phyloP scores from a whole-genome alignment of 192 early-diverging fungal genomes.

The Allomyces javanicus region DNA sequence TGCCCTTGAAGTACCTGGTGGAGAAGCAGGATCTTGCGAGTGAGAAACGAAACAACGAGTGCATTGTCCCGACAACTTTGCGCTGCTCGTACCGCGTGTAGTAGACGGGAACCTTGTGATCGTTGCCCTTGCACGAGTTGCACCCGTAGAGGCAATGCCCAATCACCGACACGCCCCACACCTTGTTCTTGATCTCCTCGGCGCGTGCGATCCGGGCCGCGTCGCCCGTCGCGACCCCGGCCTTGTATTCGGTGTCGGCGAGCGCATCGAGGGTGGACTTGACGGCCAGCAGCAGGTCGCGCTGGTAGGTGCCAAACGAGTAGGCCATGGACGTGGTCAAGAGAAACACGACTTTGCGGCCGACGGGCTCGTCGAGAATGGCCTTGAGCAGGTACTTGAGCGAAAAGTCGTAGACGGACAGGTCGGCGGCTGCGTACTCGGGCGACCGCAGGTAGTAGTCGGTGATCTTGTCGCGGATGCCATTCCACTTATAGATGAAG shows the following conservation, averaged over 20 bases:
- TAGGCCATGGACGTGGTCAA: constrained; percentile 14
- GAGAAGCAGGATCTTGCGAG: neutral
- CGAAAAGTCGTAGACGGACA: constrained; percentile 16
- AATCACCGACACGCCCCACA: constrained; percentile 11
- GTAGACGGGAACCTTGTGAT: constrained; percentile 17
- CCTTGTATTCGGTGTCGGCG: constrained; percentile 9
- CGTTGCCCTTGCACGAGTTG: constrained; percentile 12
- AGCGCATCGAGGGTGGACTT: neutral
- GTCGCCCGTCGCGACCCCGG: constrained; percentile 10
- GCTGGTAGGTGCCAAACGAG: neutral
- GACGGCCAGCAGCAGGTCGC: neutral
- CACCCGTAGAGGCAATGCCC: constrained; percentile 18
- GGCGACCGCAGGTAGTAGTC: constrained; percentile 11
- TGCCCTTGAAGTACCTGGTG: constrained; percentile 1
- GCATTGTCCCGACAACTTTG: constrained; percentile 3
- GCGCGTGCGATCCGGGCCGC: constrained; percentile 9
- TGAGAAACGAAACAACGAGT: neutral
- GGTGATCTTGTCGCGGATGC: constrained; percentile 13
- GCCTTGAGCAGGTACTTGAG: constrained; percentile 11
- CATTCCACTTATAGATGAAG: constrained; percentile 20
- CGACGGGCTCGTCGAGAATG: constrained; percentile 13
- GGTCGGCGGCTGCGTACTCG: constrained; percentile 14
- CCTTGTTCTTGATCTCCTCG: constrained; percentile 10
- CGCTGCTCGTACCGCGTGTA: constrained; percentile 16
- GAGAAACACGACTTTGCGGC: constrained; percentile 14